Conservation (phyloP, 2,329 filamentous ascomycete species). For the Xylariales sp. region DNA sequence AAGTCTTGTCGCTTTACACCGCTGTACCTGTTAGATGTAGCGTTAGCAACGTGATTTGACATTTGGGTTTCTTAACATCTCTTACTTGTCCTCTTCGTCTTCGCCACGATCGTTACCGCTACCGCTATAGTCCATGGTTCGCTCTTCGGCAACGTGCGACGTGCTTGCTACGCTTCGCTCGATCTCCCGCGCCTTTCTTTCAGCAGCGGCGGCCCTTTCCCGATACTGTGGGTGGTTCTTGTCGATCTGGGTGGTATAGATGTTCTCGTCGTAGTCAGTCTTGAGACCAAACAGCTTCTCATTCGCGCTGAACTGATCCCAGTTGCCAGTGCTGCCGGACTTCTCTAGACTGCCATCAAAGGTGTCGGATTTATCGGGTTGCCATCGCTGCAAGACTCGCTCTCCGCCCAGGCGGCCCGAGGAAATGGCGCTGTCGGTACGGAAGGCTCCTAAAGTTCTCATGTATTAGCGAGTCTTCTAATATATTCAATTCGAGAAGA, state of each 20-base stretch:
- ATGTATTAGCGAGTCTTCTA: too few relatives aligned
- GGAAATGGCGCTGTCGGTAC: slow-evolving; percentile 85
- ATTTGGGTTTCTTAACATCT: too few relatives aligned
- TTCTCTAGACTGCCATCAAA: slow-evolving; percentile 70
- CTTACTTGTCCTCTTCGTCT: slow-evolving; percentile 92
- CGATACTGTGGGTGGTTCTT: slow-evolving; percentile 77
- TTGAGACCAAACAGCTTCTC: slow-evolving; percentile 81
- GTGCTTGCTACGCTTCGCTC: slow-evolving; percentile 71
- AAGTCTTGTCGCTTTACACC: slow-evolving; percentile 79
- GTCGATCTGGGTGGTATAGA: slow-evolving; percentile 91
- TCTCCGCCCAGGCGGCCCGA: slow-evolving; percentile 65
- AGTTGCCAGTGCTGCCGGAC: slow-evolving; percentile 43
- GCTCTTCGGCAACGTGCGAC: slow-evolving; percentile 84
- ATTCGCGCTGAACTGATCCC: slow-evolving; percentile 95
- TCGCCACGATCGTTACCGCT: slow-evolving; percentile 65
- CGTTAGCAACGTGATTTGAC: slow-evolving; percentile 20
- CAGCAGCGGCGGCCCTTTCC: slow-evolving; percentile 71
- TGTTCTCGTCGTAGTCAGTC: slow-evolving; percentile 88
- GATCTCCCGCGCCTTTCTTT: slow-evolving; percentile 84
- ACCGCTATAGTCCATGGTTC: slow-evolving; percentile 64
- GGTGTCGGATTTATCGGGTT: slow-evolving; percentile 59
- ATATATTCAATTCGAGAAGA: too few relatives aligned
- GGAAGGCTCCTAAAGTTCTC: slow-evolving; percentile 61
- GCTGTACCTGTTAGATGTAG: slow-evolving; percentile 62
- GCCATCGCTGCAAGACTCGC: slow-evolving; percentile 76